Percentiles rank a stretch among this genome's conserved stretches.
Evolutionary conservation across 345 rosid species (phyloP).

Genomic region (Melaleuca quinquenervia): DNA sequence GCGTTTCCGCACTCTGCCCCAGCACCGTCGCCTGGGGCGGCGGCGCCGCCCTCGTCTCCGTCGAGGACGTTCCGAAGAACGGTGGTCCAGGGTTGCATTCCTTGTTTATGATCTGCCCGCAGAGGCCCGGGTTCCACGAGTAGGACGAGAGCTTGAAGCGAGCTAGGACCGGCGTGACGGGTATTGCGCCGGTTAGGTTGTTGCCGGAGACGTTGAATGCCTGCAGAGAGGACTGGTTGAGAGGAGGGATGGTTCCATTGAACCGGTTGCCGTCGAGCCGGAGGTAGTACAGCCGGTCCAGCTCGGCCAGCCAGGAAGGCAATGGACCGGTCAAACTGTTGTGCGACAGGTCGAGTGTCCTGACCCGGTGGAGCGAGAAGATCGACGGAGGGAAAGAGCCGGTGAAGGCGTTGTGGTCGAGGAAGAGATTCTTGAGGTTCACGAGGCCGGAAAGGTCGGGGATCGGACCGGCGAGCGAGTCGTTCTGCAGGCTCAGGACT

Average conservation of each 20-base stretch:
- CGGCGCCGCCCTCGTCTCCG: slow-evolving; percentile 4
- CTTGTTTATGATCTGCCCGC: slow-evolving; percentile 81
- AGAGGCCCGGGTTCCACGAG: slow-evolving; percentile 54
- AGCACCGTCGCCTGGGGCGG: slow-evolving; percentile 32
- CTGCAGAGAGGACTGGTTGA: slow-evolving; percentile 68
- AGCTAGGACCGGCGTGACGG: slow-evolving; percentile 42
- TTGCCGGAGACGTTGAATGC: slow-evolving; percentile 62
- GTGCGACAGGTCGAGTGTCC: slow-evolving; percentile 55
- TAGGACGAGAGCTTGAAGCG: slow-evolving; percentile 56
- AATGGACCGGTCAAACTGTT: slow-evolving; percentile 57
- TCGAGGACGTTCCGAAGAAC: slow-evolving; percentile 38
- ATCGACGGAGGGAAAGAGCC: slow-evolving; percentile 65
- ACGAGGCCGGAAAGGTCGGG: slow-evolving; percentile 64
- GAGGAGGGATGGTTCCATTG: slow-evolving; percentile 51
- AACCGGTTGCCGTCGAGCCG: slow-evolving; percentile 57
- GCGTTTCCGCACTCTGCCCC: slow-evolving; percentile 40
- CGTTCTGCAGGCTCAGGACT: slow-evolving; percentile 75
- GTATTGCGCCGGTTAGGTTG: slow-evolving; percentile 61
- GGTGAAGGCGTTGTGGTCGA: slow-evolving; percentile 55
- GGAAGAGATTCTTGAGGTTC: slow-evolving; percentile 68
- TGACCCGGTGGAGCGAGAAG: slow-evolving; percentile 41
- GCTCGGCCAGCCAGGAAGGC: slow-evolving; percentile 25
- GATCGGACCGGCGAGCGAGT: slow-evolving; percentile 61
- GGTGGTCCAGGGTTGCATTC: slow-evolving; percentile 56
- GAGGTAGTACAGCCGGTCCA: slow-evolving; percentile 42